These are phyloP conservation scores for Syzygium jambos DNA, from an alignment of 345 rosid genomes.

Conservation along the genomic window DNA sequence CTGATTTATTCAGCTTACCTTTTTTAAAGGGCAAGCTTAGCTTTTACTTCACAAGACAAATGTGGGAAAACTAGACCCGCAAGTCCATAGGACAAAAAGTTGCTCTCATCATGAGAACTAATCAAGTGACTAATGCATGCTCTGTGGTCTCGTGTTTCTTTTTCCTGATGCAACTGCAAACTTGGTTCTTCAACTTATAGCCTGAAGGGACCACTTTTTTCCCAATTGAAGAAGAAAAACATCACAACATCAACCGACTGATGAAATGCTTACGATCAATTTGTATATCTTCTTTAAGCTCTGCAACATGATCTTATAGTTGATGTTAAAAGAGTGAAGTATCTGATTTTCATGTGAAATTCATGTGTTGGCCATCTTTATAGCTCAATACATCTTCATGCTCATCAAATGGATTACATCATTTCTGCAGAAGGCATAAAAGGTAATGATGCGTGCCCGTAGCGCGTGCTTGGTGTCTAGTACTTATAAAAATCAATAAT, in stretches of 20 bases:
- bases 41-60: not conserved
- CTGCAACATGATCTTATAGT: not conserved
- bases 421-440: too few relatives aligned
- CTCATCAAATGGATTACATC: too few relatives aligned
- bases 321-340: not conserved
- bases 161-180: not conserved
- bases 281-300: not conserved
- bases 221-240: not conserved
- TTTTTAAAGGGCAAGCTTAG: not conserved
- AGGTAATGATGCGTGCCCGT: too few relatives aligned
- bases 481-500: not conserved
- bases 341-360: not conserved
- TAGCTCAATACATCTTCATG: not conserved
- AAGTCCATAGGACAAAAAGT: not conserved
- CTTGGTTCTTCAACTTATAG: not conserved
- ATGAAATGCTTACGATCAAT: not conserved
- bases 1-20: not conserved
- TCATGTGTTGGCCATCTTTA: not conserved
- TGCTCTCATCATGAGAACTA: not conserved
- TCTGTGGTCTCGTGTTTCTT: not conserved
- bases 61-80: not conserved
- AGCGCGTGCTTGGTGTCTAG: not conserved
- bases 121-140: not conserved
- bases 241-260: not conserved
- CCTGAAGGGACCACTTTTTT: not conserved